These are phyloP conservation scores for Schizochytrium sp. DNA, from an alignment of 108 stramenopile species.

Conservation along the genomic window DNA sequence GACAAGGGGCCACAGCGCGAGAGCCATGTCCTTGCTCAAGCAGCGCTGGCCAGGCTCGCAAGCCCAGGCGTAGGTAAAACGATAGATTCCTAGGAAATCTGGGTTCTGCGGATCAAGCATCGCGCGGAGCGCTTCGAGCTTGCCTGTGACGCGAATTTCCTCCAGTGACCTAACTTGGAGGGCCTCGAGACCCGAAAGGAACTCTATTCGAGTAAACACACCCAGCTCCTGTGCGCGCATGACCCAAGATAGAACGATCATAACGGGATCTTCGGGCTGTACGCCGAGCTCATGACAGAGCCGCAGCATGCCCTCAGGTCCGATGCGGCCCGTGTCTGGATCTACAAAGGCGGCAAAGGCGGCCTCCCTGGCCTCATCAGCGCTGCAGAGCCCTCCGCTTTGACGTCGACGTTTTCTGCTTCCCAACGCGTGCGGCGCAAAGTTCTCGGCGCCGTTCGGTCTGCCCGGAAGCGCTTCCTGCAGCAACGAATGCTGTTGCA, in stretches of 20 bases:
- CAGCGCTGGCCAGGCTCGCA: conserved; percentile 3
- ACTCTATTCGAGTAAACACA: neutral
- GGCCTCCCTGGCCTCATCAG: neutral
- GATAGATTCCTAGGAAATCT: neutral
- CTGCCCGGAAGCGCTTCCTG: neutral
- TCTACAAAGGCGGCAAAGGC: neutral
- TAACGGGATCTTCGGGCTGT: neutral
- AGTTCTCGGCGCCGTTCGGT: neutral
- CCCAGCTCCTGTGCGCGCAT: neutral
- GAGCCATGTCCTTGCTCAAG: neutral
- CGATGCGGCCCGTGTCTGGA: neutral
- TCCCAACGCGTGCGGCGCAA: neutral
- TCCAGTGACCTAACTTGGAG: neutral
- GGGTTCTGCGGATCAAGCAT: neutral
- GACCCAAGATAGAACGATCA: neutral
- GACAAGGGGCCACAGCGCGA: neutral
- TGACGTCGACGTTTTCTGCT: neutral
- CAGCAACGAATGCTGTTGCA: no score
- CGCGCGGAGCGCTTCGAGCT: neutral
- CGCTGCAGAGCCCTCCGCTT: neutral
- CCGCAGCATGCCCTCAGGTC: neutral
- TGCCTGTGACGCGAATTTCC: neutral
- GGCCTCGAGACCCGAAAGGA: neutral
- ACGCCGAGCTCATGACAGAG: neutral
- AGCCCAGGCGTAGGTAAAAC: neutral